Base-by-base conservation (phyloP, 2,329 filamentous ascomycete species). In the Plenodomus biglobosus region DNA sequence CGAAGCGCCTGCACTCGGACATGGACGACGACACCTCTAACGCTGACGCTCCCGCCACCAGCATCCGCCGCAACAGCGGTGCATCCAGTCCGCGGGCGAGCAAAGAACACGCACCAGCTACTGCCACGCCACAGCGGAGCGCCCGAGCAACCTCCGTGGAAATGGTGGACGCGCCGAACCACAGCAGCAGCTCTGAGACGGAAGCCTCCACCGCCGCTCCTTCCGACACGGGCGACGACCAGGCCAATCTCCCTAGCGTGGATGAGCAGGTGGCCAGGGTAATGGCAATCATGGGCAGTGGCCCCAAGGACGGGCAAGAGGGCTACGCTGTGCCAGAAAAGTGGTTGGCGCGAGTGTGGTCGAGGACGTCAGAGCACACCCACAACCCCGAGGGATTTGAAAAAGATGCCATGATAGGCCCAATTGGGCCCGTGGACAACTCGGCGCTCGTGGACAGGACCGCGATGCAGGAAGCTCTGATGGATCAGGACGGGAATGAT, bases 381-480 rank as follows among this genome's bases (percentile, higher is more conserved):
- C 50, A 46, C 50, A 58, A 55, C 24, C 78, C 77, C 17, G 77
- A 80, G 53, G 79, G 82, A 42, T 75, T 74, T 34, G 76, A 80
- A 51, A 87, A 88, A 53, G 74, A 78, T n/a, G 80, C 80, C 8
- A 67, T 78, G 10, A 80, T 85, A 48, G 83, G 81, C 6, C 80
- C 83, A 3, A 80, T 94, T 46, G 91, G 91, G 1, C 88, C 89
- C 0, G 82, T 97, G 24, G 90, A 96, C 76, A 96, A 96, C 66
- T 85, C 87, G 0, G 87, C 92, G 65, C 85, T 96, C 40, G 70
- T 69, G 16, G 68, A 71, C 30, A 44, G 53, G 42, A 61, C 61
- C 19, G 46, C 55, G 7, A 32, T 62, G 7, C 45, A 50, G 16
- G 58, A 62, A 5, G 59, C 62, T 21, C 49, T 72, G 27, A 53